A percentile compares a stretch with the other conserved stretches of the same genome.
These are phyloP conservation scores for Corymbia citriodora DNA, from an alignment of 441 rosid species.

Conservation along the genomic window DNA sequence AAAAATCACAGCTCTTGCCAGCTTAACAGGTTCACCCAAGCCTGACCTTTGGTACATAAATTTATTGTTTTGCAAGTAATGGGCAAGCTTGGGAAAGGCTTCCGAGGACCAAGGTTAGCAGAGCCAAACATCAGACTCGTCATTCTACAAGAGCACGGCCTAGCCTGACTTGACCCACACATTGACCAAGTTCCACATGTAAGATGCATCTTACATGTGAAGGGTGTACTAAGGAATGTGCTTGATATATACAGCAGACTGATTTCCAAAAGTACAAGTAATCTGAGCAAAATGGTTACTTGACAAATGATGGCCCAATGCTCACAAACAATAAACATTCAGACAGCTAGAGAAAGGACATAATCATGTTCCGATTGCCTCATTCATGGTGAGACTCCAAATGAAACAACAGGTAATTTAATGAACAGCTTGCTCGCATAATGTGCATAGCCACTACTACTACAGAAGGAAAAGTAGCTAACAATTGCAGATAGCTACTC, in stretches of 20 bases:
- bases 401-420: background rate
- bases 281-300: background rate
- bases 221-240: background rate
- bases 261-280: background rate
- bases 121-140: background rate
- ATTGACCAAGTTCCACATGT: background rate
- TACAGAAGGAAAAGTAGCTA: background rate
- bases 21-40: background rate
- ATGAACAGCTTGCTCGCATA: background rate
- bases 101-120: background rate
- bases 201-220: background rate
- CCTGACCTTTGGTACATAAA: background rate
- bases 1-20: background rate
- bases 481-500: background rate
- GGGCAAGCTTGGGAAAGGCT: background rate
- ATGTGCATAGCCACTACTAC: background rate
- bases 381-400: background rate
- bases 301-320: background rate
- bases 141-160: background rate
- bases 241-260: background rate
- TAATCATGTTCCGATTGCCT: background rate
- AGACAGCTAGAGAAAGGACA: background rate
- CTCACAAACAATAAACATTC: background rate
- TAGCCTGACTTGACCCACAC: background rate
- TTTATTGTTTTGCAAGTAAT: background rate